Evolutionary conservation across 2,329 filamentous ascomycete species (phyloP), one percentile per base, ranked within the genome.

Genomic region (Ascochyta koolunga): DNA sequence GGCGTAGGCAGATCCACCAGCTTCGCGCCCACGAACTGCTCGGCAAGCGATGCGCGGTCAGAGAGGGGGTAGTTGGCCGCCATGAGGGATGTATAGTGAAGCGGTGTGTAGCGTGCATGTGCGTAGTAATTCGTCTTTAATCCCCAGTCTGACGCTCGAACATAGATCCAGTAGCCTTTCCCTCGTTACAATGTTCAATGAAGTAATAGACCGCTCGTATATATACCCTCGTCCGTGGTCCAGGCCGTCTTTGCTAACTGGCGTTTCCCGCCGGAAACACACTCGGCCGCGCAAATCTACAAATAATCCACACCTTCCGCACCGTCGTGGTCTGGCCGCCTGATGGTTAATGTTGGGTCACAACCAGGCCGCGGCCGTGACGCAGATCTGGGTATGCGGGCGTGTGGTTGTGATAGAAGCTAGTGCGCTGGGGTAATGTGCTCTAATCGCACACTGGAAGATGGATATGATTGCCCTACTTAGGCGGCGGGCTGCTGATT

Each of bases 1-100:
- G 90, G 90, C 0, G 86, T 86, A 15, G 83, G 82, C 0, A 91
- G 76, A 40, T 87, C 79, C 43, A 77, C 68, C 16, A 92, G 77
- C 2, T 77, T 80, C 62, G 85, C 83, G 53, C 87, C 86, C 21
- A 90, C 75, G 66, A 83, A 89, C 7, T 65, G 61, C 4, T 49
- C 11, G 15, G 54, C 42, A 3, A 69, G 58, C 0, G 51, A 37
- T 1, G 58, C 7, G 1, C 18, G 37, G 5, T 50, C 16, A 8
- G 67, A 53, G 25, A 65, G 58, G 2, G 67, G 66, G 39, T 66
- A 67, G 52, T 56, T 54, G 10, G 35, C 38, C 15, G 48, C 36
- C 59, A 58, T 60, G 32, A 25, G 40, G 18, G 38, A 4, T 5
- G 25, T 0, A 13, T 22, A 3, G 31, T 33, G 7, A 13, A 8